A percentile compares a stretch with the other conserved stretches of the same genome.
phyloP scores from a whole-genome alignment of 2,329 filamentous ascomycete species.

The Mycogone perniciosa region DNA sequence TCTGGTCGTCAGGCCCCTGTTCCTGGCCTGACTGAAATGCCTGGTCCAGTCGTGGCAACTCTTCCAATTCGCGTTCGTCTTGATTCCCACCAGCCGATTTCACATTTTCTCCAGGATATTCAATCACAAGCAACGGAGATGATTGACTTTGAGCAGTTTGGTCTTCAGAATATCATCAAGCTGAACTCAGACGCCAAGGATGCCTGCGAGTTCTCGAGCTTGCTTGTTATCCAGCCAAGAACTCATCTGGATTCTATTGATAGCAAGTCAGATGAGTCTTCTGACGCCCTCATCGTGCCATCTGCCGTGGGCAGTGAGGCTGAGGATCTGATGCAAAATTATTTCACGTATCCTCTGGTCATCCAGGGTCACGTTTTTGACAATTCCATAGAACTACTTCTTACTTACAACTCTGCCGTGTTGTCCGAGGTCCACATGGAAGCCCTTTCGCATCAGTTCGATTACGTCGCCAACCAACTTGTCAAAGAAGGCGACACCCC shows the following conservation, averaged over 20 bases:
- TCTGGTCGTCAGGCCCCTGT: constrained; percentile 17
- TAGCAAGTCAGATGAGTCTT: not conserved
- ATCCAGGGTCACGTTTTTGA: constrained; percentile 7
- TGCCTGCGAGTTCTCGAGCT: constrained; percentile 5
- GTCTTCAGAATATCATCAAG: constrained; percentile 14
- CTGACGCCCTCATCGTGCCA: not conserved
- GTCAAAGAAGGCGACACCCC: not conserved
- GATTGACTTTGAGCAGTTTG: constrained; percentile 19
- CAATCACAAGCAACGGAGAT: constrained; percentile 16
- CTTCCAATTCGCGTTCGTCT: constrained; percentile 15
- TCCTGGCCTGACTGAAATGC: constrained; percentile 10
- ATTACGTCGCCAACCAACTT: constrained; percentile 1
- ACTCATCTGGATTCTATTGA: not conserved
- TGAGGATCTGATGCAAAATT: constrained; percentile 5
- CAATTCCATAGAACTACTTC: constrained; percentile 1
- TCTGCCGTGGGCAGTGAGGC: not conserved
- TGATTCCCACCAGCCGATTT: constrained; percentile 5
- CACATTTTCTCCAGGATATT: constrained; percentile 8
- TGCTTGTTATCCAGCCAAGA: constrained; percentile 9
- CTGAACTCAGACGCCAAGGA: not conserved
- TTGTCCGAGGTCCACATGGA: constrained; percentile 4
- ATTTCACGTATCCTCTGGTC: constrained; percentile 10
- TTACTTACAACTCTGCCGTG: constrained; percentile 3
- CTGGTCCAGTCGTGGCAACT: constrained; percentile 14
- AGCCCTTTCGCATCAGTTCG: constrained; percentile 8